Evolutionary conservation across 1,284 basidiomycete species (phyloP), one percentile per base, ranked within the genome.

Genomic region (Pseudozyma tsukubaensis): DNA sequence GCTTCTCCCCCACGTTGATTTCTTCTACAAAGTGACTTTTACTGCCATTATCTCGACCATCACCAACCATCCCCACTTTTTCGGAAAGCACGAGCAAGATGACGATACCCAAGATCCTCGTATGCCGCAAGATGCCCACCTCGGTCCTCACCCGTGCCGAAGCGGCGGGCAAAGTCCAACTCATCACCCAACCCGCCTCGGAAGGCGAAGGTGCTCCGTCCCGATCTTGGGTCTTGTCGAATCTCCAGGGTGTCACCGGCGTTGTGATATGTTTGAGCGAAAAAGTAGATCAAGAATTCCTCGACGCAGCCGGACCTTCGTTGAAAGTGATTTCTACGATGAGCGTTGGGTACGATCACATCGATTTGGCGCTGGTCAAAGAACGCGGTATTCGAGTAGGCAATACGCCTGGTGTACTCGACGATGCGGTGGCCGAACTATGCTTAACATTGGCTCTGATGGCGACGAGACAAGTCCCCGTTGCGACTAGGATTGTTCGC

Each of bases 361-460:
- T 94, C 51, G 89, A 92, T 68, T 85, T 92, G 0, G 81, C 86
- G 10, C 89, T 89, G 16, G 85, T 91, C n/a, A 88, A 89, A n/a
- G 86, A 88, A 72, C 88, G 90, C 16, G 87, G 88, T 1, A 88
- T 98, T 66, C 89, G 88, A 50, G 85, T 98, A 12, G 96, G 96
- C 5, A 94, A 94, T 85, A 97, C 94, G 0, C 94, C 94, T 0
- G 91, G 93, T 61, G 91, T 97, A 4, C 88, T 97, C 19, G 94
- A 92, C 12, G 91, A 92, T 78, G 92, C 94, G 64, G 93, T 94
- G 89, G 94, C 95, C 11, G 95, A 97, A 84, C 85, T 93, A 11
- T 89, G 91, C 0, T 88, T 96, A 45, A 92, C 96, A 90, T 89
- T 99, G 5, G 90, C 91, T 1, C 88, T 99, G 35, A 97, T 96